phyloP scores from a whole-genome alignment of 2,329 filamentous ascomycete species.

The Fusarium sp. region DNA sequence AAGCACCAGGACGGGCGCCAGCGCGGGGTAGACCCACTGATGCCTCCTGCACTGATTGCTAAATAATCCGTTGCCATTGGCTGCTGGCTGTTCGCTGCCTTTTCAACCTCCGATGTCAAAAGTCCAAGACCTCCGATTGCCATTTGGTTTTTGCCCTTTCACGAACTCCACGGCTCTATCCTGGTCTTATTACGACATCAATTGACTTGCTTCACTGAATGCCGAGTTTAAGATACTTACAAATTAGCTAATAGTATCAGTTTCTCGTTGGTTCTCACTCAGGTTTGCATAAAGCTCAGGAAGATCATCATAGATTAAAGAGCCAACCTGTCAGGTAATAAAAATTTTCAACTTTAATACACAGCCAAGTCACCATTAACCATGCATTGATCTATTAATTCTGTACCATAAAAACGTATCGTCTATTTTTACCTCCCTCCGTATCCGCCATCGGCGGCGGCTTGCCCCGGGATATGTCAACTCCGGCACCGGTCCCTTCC shows the following conservation, averaged over 20 bases:
- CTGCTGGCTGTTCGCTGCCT: constrained; percentile 29
- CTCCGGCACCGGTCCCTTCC: constrained; percentile 41
- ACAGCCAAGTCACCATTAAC: neutral
- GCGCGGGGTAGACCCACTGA: constrained; percentile 45
- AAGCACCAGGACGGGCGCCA: constrained; percentile 31
- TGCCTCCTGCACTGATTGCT: constrained; percentile 44
- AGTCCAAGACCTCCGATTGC: constrained; percentile 20
- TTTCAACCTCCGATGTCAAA: constrained; percentile 43
- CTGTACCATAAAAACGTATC: neutral
- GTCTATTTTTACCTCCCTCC: constrained; percentile 25
- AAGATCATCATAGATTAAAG: too few relatives aligned
- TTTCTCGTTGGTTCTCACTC: neutral
- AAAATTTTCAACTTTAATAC: neutral
- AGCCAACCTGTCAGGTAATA: neutral
- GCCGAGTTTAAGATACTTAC: neutral
- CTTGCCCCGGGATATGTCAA: constrained; percentile 13
- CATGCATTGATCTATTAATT: neutral
- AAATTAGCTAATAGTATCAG: constrained; percentile 3
- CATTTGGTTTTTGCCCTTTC: constrained; percentile 7
- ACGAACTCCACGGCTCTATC: constrained; percentile 11
- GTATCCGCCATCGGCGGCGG: constrained; percentile 35
- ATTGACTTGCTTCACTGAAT: neutral
- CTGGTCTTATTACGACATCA: constrained; percentile 33
- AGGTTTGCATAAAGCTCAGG: neutral
- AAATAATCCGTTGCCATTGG: constrained; percentile 44